Conservation (phyloP, 2,329 filamentous ascomycete genomes). For the Penicillium sp. region DNA sequence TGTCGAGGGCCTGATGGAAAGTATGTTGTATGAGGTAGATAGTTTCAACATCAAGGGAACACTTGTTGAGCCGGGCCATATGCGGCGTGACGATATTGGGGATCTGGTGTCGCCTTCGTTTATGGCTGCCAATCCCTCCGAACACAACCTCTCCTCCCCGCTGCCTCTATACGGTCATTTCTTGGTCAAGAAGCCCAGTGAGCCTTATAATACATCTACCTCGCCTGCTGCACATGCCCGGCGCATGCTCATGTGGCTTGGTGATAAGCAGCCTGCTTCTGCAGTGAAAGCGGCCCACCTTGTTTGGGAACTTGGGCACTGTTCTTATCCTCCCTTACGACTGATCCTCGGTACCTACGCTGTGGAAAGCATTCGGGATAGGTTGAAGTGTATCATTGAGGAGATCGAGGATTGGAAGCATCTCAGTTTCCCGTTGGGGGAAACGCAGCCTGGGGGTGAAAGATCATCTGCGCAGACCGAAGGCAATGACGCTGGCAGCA, state of each 20-base stretch:
- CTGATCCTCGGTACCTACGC: slow-evolving; percentile 90
- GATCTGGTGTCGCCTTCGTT: slow-evolving; percentile 34
- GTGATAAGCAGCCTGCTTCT: slow-evolving; percentile 87
- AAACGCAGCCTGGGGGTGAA: slow-evolving; percentile 26
- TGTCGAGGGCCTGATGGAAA: slow-evolving; percentile 91
- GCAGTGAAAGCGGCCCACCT: slow-evolving; percentile 90
- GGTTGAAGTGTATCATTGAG: slow-evolving; percentile 86
- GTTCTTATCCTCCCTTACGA: slow-evolving; percentile 85
- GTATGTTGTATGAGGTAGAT: slow-evolving; percentile 94
- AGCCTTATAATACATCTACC: slow-evolving; percentile 74
- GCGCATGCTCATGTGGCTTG: slow-evolving; percentile 91
- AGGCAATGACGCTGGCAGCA: slow-evolving; percentile 7
- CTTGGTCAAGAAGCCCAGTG: slow-evolving; percentile 79
- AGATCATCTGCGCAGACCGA: slow-evolving; percentile 6
- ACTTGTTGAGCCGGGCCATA: slow-evolving; percentile 85
- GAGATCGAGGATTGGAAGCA: slow-evolving; percentile 95
- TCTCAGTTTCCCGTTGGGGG: slow-evolving; percentile 63
- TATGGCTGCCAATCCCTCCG: slow-evolving; percentile 22
- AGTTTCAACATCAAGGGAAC: slow-evolving; percentile 90
- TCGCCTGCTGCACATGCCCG: slow-evolving; percentile 86
- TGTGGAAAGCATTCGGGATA: slow-evolving; percentile 91
- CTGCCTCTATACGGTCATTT: slow-evolving; percentile 90
- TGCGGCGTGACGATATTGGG: slow-evolving; percentile 73
- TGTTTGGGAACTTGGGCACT: slow-evolving; percentile 93
- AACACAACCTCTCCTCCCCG: slow-evolving; percentile 45